Evolutionary conservation across 805 yeast species (phyloP), one percentile per base, ranked within the genome.

Genomic region (Yarrowia deformans): DNA sequence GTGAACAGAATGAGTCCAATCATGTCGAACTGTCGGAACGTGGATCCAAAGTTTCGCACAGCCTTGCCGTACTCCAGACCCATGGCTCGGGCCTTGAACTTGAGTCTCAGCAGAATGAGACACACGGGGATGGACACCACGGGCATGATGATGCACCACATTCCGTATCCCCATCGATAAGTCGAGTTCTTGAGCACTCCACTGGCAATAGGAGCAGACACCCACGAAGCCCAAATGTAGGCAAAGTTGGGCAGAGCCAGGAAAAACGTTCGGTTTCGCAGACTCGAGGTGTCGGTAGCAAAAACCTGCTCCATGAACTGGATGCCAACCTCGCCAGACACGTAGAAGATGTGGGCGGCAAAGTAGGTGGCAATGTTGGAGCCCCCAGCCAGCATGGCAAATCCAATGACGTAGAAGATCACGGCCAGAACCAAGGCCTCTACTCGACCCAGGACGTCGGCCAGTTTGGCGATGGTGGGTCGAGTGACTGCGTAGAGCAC

Each of bases 11-110:
- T 73, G 43, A 87, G 78, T 54, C 95, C 96, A 68, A 87, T 75
- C 12, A 88, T 77, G 76, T 90, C 95, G 55, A 88, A 74, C 73
- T 84, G 83, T 89, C 91, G 87, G 78, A 87, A 87, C 12, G 60
- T 54, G 13, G 35, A 9, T n/a, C 13, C 8, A 45, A 54, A 54
- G 35, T 54, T 54, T 23, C 60, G 45, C 60, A 54, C 60, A 19
- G 60, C 34, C 35, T 54, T 37, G 19, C 60, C 60, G 60, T 54
- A 54, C 42, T 54, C 60, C 35, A 54, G 43, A 19, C 60, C 60
- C 60, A 54, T 54, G n/a, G 32, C 23, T 39, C 60, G n/a, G 34
- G 60, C 60, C 23, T 35, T 54, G 42, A 54, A 12, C 34, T 54
- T 54, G 45, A 54, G 60, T 14, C 60, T 19, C 8, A 54, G 23